A percentile compares a stretch with the other conserved stretches of the same genome.
These are phyloP conservation scores for Torrubiella hemipterigena DNA, from an alignment of 2,329 filamentous ascomycete genomes.

Conservation along the genomic window DNA sequence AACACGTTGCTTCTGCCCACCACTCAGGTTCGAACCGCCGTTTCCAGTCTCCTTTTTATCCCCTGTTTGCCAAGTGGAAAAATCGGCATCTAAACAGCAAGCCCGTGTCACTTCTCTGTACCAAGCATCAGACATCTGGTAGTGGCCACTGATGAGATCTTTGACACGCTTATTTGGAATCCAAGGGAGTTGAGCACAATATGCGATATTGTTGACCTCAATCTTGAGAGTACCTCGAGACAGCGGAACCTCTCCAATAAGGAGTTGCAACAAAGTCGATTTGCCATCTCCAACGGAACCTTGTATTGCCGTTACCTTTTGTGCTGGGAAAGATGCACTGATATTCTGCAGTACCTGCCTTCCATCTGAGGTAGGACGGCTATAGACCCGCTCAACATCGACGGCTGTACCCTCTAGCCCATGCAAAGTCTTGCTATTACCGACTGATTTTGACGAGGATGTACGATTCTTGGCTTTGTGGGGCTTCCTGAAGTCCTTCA, in stretches of 20 bases:
- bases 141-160: neutral
- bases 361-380: too few relatives aligned
- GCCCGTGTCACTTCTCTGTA: neutral
- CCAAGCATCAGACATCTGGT: neutral
- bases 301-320: too few relatives aligned
- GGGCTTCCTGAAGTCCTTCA: too few relatives aligned
- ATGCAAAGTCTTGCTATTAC: too few relatives aligned
- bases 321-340: too few relatives aligned
- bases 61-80: neutral
- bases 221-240: neutral
- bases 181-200: neutral
- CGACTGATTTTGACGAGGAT: too few relatives aligned
- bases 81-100: neutral
- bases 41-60: neutral
- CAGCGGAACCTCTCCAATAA: neutral
- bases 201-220: neutral
- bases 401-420: too few relatives aligned
- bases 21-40: neutral
- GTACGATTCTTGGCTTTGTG: too few relatives aligned
- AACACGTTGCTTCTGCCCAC: neutral
- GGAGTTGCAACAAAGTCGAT: too few relatives aligned
- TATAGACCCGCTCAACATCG: too few relatives aligned
- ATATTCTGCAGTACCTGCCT: too few relatives aligned
- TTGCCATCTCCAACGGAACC: too few relatives aligned
- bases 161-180: neutral